Evolutionary conservation across 371 early-diverging fungal species (phyloP).

Genomic region (Mortierella sp.): DNA sequence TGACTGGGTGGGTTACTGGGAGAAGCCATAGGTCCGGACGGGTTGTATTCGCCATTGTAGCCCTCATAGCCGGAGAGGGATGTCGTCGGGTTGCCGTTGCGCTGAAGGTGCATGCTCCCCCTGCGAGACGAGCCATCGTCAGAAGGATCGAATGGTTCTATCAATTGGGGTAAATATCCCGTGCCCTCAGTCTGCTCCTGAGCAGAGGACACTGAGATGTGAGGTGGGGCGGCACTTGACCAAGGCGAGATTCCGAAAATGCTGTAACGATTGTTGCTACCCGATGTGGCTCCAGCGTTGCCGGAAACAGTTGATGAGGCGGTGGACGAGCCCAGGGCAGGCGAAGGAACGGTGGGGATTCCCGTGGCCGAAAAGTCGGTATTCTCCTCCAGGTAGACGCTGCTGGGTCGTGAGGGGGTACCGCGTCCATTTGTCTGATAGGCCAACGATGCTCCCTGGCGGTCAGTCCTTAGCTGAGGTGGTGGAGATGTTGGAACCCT

Average conservation of each 20-base stretch:
- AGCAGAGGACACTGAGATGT: slow-evolving; percentile 35
- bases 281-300: slow-evolving; percentile 13
- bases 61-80: slow-evolving; percentile 4
- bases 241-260: slow-evolving; percentile 53
- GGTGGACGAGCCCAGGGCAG: not conserved
- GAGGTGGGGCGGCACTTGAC: slow-evolving; percentile 31
- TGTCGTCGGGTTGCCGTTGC: slow-evolving; percentile 38
- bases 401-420: slow-evolving; percentile 57
- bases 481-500: slow-evolving; percentile 6
- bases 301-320: slow-evolving; percentile 16
- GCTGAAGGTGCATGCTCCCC: slow-evolving; percentile 36
- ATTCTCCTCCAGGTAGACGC: slow-evolving; percentile 51
- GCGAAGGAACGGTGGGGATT: not conserved
- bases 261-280: slow-evolving; percentile 32
- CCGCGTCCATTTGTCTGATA: slow-evolving; percentile 53
- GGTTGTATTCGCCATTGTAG: not conserved
- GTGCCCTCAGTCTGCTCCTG: slow-evolving; percentile 19
- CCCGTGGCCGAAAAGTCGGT: slow-evolving; percentile 21
- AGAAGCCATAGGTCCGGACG: not conserved
- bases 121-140: slow-evolving; percentile 32
- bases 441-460: slow-evolving; percentile 11
- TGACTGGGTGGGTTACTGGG: slow-evolving; percentile 5
- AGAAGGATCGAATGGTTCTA: slow-evolving; percentile 28
- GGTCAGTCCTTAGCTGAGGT: slow-evolving; percentile 13
- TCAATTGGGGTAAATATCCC: slow-evolving; percentile 10